phyloP scores from a whole-genome alignment of 768 basidiomycete genomes.

The Mycena indigotica region DNA sequence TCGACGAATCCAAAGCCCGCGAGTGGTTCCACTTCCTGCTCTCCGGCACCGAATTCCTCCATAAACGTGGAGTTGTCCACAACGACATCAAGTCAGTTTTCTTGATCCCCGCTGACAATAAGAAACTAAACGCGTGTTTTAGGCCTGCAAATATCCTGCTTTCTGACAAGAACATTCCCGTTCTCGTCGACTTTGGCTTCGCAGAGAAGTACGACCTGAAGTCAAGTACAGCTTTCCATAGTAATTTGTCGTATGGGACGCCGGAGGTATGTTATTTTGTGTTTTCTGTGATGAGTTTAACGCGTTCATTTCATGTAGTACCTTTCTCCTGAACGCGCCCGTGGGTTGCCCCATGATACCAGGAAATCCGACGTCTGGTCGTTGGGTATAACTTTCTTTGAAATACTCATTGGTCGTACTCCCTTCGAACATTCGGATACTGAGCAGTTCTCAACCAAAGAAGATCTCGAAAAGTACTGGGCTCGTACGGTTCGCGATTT shows the following conservation, averaged over 20 bases:
- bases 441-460: slow-evolving; percentile 76
- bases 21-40: slow-evolving; percentile 83
- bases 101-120: slow-evolving; percentile 8
- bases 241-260: slow-evolving; percentile 86
- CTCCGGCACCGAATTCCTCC: slow-evolving; percentile 82
- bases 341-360: slow-evolving; percentile 88
- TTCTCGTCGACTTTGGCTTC: slow-evolving; percentile 96
- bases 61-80: slow-evolving; percentile 81
- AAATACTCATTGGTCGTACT: slow-evolving; percentile 89
- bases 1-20: slow-evolving; percentile 74
- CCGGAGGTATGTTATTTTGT: slow-evolving; percentile 70
- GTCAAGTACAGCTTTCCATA: slow-evolving; percentile 71
- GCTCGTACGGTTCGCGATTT: slow-evolving; percentile 62
- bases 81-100: slow-evolving; percentile 87
- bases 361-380: slow-evolving; percentile 88
- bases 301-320: slow-evolving; percentile 54
- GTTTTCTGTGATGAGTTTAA: not conserved
- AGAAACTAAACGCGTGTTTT: slow-evolving; percentile 6
- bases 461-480: slow-evolving; percentile 87
- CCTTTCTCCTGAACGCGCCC: slow-evolving; percentile 88
- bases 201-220: slow-evolving; percentile 80
- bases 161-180: slow-evolving; percentile 73
- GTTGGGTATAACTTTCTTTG: slow-evolving; percentile 90
- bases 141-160: slow-evolving; percentile 95
- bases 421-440: slow-evolving; percentile 86